phyloP scores from a whole-genome alignment of 108 stramenopile species.

The Cylindrotheca fusiformis region DNA sequence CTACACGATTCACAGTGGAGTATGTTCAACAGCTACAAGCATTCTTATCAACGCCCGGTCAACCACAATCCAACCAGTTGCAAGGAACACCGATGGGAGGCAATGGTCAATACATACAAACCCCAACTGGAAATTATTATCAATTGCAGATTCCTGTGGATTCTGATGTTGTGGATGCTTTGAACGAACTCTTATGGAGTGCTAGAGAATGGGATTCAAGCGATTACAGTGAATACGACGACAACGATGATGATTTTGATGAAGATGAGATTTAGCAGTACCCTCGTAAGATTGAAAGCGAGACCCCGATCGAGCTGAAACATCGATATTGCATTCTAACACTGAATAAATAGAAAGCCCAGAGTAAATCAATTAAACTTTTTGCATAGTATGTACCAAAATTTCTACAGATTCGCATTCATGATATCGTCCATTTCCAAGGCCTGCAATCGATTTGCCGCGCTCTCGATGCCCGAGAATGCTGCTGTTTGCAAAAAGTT shows the following conservation, averaged over 20 bases:
- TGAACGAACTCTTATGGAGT: constrained; percentile 17
- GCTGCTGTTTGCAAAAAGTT: constrained; percentile 33
- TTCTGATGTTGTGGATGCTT: constrained; percentile 16
- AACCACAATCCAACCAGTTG: neutral
- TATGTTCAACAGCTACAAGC: constrained; percentile 31
- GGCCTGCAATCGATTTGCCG: neutral
- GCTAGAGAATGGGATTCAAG: constrained; percentile 8
- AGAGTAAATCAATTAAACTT: too few relatives aligned
- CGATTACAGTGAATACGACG: neutral
- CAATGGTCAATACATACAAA: constrained; percentile 1
- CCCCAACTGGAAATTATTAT: constrained; percentile 26
- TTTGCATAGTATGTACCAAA: too few relatives aligned
- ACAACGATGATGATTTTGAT: constrained; percentile 4
- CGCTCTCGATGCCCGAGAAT: constrained; percentile 9
- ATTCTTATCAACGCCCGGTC: constrained; percentile 14
- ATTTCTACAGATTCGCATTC: constrained; percentile 19
- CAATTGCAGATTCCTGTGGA: constrained; percentile 29
- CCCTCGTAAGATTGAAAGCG: too few relatives aligned
- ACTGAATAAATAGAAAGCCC: too few relatives aligned
- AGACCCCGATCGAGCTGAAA: too few relatives aligned
- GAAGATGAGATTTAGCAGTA: constrained; percentile 18
- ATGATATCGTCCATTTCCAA: constrained; percentile 38
- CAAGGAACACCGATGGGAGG: neutral
- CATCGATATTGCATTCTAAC: too few relatives aligned
- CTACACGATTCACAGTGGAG: constrained; percentile 43